These are phyloP conservation scores for Nothophoma quercina DNA, from an alignment of 2,329 filamentous ascomycete species.

Conservation along the genomic window DNA sequence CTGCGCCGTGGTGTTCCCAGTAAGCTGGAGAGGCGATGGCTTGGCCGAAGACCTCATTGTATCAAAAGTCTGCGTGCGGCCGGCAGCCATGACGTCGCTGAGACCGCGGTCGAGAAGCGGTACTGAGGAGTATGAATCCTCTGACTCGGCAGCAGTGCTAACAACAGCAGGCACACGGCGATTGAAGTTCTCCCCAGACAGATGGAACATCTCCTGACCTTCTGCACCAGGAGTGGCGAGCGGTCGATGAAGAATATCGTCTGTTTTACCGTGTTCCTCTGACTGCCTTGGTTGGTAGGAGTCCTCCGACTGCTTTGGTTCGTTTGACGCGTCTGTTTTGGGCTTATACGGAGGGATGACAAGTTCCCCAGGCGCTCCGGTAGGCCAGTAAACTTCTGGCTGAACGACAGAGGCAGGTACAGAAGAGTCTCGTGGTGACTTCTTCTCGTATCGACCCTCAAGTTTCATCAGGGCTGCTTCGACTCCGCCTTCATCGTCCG, in stretches of 20 bases:
- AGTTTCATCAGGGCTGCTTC: constrained; percentile 93
- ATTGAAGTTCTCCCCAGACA: constrained; percentile 43
- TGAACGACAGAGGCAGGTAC: constrained; percentile 24
- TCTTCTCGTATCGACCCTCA: constrained; percentile 80
- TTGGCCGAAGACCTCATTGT: constrained; percentile 58
- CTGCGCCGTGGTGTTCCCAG: constrained; percentile 19
- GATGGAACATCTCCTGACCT: constrained; percentile 41
- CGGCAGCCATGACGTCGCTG: constrained; percentile 35
- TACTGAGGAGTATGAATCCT: constrained; percentile 77
- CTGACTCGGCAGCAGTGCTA: constrained; percentile 64
- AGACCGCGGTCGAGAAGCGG: constrained; percentile 75
- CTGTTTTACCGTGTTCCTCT: constrained; percentile 26
- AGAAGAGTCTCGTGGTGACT: constrained; percentile 37
- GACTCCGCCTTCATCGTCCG: constrained; percentile 77
- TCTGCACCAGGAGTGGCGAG: constrained; percentile 37
- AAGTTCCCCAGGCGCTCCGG: constrained; percentile 24
- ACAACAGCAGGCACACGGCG: constrained; percentile 30
- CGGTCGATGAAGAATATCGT: constrained; percentile 40
- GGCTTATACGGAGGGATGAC: constrained; percentile 27
- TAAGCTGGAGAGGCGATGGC: constrained; percentile 42
- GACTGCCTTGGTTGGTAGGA: constrained; percentile 21
- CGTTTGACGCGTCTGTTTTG: too few relatives aligned
- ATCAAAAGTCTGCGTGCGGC: constrained; percentile 47
- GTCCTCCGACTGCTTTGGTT: background rate
- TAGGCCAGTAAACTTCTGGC: constrained; percentile 34